Percentiles rank a stretch among this genome's conserved stretches.
These are phyloP conservation scores for Chaetomium cochliodes DNA, from an alignment of 495 filamentous ascomycete species.

Conservation along the genomic window DNA sequence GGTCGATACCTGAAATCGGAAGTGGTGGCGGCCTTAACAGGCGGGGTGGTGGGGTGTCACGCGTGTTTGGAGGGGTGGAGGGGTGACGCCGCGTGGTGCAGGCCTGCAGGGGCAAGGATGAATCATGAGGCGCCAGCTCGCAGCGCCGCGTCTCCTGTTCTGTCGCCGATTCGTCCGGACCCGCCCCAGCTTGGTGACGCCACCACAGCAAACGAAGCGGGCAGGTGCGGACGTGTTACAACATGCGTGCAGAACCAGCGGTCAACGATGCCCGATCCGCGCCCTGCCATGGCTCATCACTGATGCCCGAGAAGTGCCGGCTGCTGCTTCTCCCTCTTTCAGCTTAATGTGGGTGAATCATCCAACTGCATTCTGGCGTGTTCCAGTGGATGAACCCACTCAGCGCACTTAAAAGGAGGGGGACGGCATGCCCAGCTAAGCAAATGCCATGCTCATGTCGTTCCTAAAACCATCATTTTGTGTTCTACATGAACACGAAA, in stretches of 20 bases:
- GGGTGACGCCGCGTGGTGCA: slow-evolving; percentile 2
- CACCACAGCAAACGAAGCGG: slow-evolving; percentile 1
- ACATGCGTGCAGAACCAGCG: slow-evolving; percentile 20
- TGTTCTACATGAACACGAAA: too few species aligned
- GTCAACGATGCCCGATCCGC: slow-evolving; percentile 27
- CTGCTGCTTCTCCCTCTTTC: not conserved
- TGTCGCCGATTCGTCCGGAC: not conserved
- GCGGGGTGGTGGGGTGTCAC: slow-evolving; percentile 7
- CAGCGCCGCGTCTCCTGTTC: not conserved
- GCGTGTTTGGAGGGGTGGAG: slow-evolving; percentile 3
- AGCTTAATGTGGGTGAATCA: not conserved
- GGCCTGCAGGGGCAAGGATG: not conserved
- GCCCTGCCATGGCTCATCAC: not conserved
- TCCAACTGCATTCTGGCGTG: not conserved
- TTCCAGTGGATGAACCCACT: not conserved
- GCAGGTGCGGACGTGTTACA: not conserved
- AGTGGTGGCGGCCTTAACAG: not conserved
- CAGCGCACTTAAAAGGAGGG: too few species aligned
- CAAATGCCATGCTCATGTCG: too few species aligned
- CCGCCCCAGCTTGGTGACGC: slow-evolving; percentile 3
- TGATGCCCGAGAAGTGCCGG: slow-evolving; percentile 21
- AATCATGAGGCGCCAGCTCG: not conserved
- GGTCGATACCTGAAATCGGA: not conserved
- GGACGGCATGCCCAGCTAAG: too few species aligned
- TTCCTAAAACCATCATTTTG: too few species aligned